These are phyloP conservation scores for Clitopilus passeckerianus DNA, from an alignment of 768 basidiomycete genomes.

Conservation along the genomic window DNA sequence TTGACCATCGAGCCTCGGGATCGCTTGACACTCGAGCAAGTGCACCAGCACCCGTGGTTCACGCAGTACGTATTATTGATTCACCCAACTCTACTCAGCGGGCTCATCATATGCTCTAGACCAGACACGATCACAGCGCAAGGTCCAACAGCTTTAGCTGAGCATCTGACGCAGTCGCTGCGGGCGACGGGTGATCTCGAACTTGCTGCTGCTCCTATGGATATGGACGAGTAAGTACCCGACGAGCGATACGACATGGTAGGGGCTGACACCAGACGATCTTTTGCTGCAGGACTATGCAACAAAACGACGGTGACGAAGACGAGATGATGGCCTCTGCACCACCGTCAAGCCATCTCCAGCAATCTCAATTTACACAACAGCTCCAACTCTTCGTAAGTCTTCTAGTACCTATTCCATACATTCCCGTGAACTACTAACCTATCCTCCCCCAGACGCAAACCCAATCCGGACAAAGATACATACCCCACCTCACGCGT, in stretches of 20 bases:
- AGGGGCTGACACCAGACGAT: too few relatives aligned
- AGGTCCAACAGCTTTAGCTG: constrained; percentile 51
- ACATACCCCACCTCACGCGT: constrained; percentile 72
- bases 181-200: constrained; percentile 70
- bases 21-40: constrained; percentile 57
- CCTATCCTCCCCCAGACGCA: constrained; percentile 51
- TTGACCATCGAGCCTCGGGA: constrained; percentile 64
- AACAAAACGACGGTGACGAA: constrained; percentile 41
- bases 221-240: not conserved
- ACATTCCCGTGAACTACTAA: too few relatives aligned
- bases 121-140: constrained; percentile 64
- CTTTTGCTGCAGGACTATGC: not conserved
- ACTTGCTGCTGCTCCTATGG: constrained; percentile 49
- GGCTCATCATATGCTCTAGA: constrained; percentile 26
- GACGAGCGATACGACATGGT: not conserved
- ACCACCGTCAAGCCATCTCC: constrained; percentile 15
- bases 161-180: constrained; percentile 65
- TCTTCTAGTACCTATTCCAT: too few relatives aligned
- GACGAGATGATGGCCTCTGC: constrained; percentile 58
- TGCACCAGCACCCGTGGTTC: constrained; percentile 65
- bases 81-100: not conserved
- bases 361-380: constrained; percentile 74
- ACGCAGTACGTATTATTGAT: constrained; percentile 41
- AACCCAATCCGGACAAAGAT: constrained; percentile 70
- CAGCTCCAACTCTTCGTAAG: constrained; percentile 77